Evolutionary conservation across 2,329 filamentous ascomycete species (phyloP).

Genomic region (Sporothrix brunneoviolacea): DNA sequence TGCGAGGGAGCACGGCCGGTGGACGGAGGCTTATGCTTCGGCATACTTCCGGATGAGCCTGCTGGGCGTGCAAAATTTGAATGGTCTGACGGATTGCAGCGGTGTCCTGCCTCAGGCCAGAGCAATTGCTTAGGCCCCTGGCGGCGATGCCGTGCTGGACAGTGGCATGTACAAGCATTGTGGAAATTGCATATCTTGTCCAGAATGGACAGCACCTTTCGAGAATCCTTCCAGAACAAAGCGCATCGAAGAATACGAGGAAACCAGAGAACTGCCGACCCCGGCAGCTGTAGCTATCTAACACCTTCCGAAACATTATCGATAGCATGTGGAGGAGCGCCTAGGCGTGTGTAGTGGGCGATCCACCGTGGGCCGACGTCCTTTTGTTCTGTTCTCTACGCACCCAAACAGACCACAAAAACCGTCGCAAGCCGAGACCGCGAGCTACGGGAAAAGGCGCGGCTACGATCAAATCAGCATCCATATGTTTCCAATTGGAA

Average conservation of each 20-base stretch:
- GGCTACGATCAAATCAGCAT: constrained; percentile 2
- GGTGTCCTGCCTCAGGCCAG: constrained; percentile 36
- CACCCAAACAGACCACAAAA: neutral
- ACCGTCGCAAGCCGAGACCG: neutral
- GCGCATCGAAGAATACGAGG: no score
- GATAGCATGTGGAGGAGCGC: no score
- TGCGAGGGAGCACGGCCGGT: constrained; percentile 23
- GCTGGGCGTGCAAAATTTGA: constrained; percentile 51
- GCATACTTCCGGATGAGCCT: constrained; percentile 50
- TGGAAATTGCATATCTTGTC: no score
- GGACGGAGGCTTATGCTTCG: constrained; percentile 38
- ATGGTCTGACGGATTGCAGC: constrained; percentile 48
- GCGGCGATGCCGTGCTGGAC: no score
- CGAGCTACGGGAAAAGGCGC: neutral
- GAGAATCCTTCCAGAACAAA: neutral
- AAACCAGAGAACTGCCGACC: no score
- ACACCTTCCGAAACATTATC: no score
- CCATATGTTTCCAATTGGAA: neutral
- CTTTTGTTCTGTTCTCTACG: neutral
- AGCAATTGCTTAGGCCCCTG: no score
- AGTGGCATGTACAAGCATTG: no score
- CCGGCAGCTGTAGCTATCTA: no score
- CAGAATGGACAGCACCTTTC: neutral
- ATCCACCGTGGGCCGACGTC: neutral
- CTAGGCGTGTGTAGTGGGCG: neutral